phyloP scores from a whole-genome alignment of 75 land plant species.

The Sequoiadendron giganteum region DNA sequence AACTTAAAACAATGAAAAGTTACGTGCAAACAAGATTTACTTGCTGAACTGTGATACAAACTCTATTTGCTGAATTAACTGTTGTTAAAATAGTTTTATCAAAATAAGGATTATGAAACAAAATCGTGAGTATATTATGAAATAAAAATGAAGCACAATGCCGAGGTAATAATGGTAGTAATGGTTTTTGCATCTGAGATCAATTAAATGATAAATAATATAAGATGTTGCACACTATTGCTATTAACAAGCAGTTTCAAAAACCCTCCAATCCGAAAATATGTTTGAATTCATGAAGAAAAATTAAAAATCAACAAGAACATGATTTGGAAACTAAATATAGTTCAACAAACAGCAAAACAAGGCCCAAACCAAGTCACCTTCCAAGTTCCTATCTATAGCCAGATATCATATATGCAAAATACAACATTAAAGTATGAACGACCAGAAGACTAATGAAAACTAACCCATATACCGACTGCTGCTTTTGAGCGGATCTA shows the following conservation, averaged over 20 bases:
- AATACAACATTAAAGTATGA: background rate
- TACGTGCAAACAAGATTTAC: too few relatives aligned
- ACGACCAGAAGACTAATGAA: background rate
- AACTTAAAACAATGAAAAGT: too few relatives aligned
- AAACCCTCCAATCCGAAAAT: too few relatives aligned
- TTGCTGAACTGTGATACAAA: background rate
- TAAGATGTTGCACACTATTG: background rate
- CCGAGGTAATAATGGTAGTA: too few relatives aligned
- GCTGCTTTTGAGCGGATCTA: background rate
- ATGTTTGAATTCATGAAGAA: background rate
- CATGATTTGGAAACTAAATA: background rate
- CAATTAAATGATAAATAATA: background rate
- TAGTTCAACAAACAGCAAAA: background rate
- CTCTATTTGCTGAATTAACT: background rate
- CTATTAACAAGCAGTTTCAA: background rate
- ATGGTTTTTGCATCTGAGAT: background rate
- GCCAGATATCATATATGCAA: background rate
- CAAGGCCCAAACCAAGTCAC: background rate
- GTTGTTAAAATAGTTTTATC: too few relatives aligned
- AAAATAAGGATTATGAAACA: too few relatives aligned
- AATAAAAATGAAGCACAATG: too few relatives aligned
- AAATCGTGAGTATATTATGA: too few relatives aligned
- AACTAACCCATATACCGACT: background rate
- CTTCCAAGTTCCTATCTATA: background rate
- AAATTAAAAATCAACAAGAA: background rate